Evolutionary conservation across 768 basidiomycete species (phyloP).

Genomic region (Suillus lakei): DNA sequence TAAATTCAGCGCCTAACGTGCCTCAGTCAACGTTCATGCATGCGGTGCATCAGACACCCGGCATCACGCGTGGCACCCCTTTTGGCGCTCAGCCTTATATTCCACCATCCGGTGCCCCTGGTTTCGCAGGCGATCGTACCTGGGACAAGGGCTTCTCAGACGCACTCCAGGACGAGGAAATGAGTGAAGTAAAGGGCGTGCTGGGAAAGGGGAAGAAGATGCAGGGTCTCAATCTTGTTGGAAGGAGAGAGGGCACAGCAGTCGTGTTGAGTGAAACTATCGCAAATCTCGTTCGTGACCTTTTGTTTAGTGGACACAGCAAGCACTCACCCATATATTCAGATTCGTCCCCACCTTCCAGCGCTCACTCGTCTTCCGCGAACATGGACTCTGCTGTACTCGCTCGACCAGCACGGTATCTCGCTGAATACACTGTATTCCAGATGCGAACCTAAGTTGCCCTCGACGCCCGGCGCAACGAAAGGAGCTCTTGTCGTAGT

Average conservation of each 20-base stretch:
- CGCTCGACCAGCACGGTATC: conserved; percentile 94
- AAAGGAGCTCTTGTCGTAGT: conserved; percentile 66
- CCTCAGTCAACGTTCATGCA: conserved; percentile 18
- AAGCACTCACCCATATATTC: neutral
- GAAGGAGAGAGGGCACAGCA: conserved; percentile 58
- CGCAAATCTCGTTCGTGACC: conserved; percentile 59
- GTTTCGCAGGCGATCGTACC: conserved; percentile 65
- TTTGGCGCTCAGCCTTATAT: conserved; percentile 51
- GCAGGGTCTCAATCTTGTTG: conserved; percentile 54
- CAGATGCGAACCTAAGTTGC: conserved; percentile 51
- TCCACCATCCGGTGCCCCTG: conserved; percentile 73
- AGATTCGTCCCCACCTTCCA: conserved; percentile 78
- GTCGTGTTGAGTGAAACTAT: conserved; percentile 56
- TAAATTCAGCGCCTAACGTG: conserved; percentile 13
- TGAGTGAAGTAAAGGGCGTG: conserved; percentile 50
- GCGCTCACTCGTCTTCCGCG: conserved; percentile 72
- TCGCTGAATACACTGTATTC: conserved; percentile 88
- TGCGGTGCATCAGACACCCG: conserved; percentile 2
- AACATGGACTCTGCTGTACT: conserved; percentile 83
- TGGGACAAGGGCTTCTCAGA: conserved; percentile 74
- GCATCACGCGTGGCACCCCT: conserved; percentile 52
- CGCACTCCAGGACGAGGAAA: conserved; percentile 47
- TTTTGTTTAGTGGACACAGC: neutral
- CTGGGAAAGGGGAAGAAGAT: conserved; percentile 30
- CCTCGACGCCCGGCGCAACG: conserved; percentile 28